Evolutionary conservation across 768 basidiomycete species (phyloP).

Genomic region (Pluteus cervinus): DNA sequence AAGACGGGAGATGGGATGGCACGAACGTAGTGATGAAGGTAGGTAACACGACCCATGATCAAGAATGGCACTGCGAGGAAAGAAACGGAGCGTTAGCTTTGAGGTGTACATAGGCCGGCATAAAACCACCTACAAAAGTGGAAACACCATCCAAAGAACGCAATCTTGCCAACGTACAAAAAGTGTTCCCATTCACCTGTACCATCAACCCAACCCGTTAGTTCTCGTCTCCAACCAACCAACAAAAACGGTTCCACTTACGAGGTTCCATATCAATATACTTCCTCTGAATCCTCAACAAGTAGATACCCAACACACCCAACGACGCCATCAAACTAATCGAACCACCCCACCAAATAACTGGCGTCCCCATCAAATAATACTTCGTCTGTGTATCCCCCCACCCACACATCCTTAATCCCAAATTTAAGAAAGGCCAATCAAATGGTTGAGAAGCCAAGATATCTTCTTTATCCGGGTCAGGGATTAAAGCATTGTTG

Average conservation of each 20-base stretch:
- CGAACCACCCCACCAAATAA: constrained; percentile 86
- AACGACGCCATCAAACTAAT: constrained; percentile 55
- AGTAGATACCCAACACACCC: constrained; percentile 54
- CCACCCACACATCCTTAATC: constrained; percentile 98
- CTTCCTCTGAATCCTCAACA: constrained; percentile 81
- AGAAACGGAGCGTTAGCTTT: constrained; percentile 5
- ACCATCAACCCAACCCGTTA: constrained; percentile 4
- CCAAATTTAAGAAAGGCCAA: constrained; percentile 89
- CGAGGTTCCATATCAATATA: constrained; percentile 88
- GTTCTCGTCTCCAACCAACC: background rate
- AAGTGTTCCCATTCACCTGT: constrained; percentile 92
- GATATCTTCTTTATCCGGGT: constrained; percentile 98
- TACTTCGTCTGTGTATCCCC: constrained; percentile 83
- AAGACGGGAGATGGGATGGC: constrained; percentile 3
- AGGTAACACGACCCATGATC: constrained; percentile 97
- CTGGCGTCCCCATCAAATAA: constrained; percentile 88
- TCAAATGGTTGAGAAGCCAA: constrained; percentile 89
- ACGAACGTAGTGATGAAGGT: constrained; percentile 92
- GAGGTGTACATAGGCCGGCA: background rate
- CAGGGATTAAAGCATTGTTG: constrained; percentile 95
- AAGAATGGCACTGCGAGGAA: constrained; percentile 77
- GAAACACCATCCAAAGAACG: constrained; percentile 86
- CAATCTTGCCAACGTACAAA: constrained; percentile 87
- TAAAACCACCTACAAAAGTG: constrained; percentile 65
- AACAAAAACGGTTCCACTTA: constrained; percentile 29